Conservation (phyloP, 2,329 filamentous ascomycete species). For the Parafenestella ontariensis region DNA sequence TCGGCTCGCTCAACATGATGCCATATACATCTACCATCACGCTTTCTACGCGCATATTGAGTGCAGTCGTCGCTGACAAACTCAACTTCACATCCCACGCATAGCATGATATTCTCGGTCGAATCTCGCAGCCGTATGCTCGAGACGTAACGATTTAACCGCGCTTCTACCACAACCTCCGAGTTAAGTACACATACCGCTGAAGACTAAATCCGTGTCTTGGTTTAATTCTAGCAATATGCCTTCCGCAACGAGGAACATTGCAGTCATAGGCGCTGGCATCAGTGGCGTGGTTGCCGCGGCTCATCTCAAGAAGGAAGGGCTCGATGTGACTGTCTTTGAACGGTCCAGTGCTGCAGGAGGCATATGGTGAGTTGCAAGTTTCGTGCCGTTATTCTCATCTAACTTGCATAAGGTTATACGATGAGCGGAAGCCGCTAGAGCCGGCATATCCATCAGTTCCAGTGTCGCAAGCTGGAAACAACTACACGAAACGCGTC, state of each 20-base stretch:
- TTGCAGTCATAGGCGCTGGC: slow-evolving; percentile 48
- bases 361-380: slow-evolving; percentile 60
- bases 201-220: not conserved
- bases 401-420: slow-evolving; percentile 47
- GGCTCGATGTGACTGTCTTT: slow-evolving; percentile 60
- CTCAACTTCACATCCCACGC: not conserved
- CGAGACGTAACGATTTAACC: not conserved
- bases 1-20: slow-evolving; percentile 21
- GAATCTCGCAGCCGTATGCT: not conserved
- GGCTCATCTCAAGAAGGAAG: slow-evolving; percentile 44
- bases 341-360: slow-evolving; percentile 61
- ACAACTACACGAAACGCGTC: slow-evolving; percentile 22
- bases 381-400: not conserved
- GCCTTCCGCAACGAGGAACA: slow-evolving; percentile 22
- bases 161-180: not conserved
- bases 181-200: not conserved
- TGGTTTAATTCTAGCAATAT: slow-evolving; percentile 8
- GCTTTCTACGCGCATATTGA: slow-evolving; percentile 1
- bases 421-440: slow-evolving; percentile 57
- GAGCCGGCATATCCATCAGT: slow-evolving; percentile 57
- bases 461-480: slow-evolving; percentile 24
- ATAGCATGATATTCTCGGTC: not conserved
- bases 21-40: slow-evolving; percentile 27
- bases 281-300: slow-evolving; percentile 47
- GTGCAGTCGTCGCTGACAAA: slow-evolving; percentile 11